Evolutionary conservation across 129 eudicot genomes (phyloP).

Genomic region (Helichrysum umbraculigerum): DNA sequence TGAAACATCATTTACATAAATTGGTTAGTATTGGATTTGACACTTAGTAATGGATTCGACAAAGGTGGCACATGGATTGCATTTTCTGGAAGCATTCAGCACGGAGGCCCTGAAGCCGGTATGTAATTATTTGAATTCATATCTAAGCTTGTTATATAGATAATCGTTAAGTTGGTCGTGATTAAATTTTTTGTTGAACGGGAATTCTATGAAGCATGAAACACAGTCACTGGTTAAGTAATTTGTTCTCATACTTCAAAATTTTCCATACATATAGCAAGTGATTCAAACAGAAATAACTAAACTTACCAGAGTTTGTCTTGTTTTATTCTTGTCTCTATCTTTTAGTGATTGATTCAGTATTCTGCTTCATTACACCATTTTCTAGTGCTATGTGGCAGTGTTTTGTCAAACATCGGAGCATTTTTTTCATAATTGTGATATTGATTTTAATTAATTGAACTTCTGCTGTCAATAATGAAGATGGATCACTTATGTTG

Average conservation of each 20-base stretch:
- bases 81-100: conserved; percentile 44
- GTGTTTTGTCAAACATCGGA: background rate
- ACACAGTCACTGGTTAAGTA: background rate
- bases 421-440: background rate
- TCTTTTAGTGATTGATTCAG: background rate
- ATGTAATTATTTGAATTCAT: conserved; percentile 18
- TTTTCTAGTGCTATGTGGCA: conserved; percentile 16
- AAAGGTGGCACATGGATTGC: conserved; percentile 54
- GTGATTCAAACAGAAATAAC: background rate
- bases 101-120: conserved; percentile 52
- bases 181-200: background rate
- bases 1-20: background rate
- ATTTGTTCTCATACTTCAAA: background rate
- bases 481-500: conserved; percentile 11
- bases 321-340: background rate
- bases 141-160: conserved; percentile 8
- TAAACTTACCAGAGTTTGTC: conserved; percentile 7
- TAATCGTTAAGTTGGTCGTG: conserved; percentile 8
- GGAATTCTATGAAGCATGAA: background rate
- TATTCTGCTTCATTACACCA: background rate
- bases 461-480: conserved; percentile 10
- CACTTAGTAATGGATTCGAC: conserved; percentile 7
- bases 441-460: background rate
- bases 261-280: background rate
- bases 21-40: background rate